Conservation (phyloP, 1,139 yeast species). For the Meyerozyma sp. region DNA sequence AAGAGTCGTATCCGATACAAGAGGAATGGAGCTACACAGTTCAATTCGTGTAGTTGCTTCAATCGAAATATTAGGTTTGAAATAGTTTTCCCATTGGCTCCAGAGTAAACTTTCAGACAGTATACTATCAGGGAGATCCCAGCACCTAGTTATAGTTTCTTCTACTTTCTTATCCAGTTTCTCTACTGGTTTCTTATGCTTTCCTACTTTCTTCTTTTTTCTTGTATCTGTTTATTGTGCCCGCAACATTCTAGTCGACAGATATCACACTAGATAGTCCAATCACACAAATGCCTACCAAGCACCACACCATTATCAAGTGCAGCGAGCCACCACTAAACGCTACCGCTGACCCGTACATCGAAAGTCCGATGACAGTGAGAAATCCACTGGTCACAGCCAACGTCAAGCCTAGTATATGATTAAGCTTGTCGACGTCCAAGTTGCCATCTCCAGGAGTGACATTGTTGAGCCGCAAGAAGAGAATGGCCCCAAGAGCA, state of each 20-base stretch:
- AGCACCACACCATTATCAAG: constrained; percentile 47
- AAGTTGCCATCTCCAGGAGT: constrained; percentile 16
- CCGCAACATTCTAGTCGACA: neutral
- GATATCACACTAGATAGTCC: constrained; percentile 19
- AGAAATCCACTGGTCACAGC: constrained; percentile 81
- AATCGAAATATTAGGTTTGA: too few species aligned
- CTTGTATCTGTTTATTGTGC: neutral
- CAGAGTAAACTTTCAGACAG: too few species aligned
- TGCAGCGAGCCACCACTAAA: constrained; percentile 58
- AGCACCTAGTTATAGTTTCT: too few species aligned
- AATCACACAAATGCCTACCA: constrained; percentile 41
- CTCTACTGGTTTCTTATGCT: too few species aligned
- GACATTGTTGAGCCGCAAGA: constrained; percentile 37
- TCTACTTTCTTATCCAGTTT: too few species aligned
- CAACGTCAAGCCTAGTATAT: constrained; percentile 59
- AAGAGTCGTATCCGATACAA: too few species aligned
- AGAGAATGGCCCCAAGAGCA: constrained; percentile 63
- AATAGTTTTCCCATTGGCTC: too few species aligned
- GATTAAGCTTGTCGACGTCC: constrained; percentile 29
- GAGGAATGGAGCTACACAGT: too few species aligned
- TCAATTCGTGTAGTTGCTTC: too few species aligned
- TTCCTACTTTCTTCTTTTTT: neutral
- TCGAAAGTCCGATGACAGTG: constrained; percentile 72
- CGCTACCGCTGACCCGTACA: constrained; percentile 74
- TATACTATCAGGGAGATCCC: too few species aligned